Evolutionary conservation across 805 yeast genomes (phyloP), one percentile per base, ranked within the genome.

Genomic region (Starmerella etchellsii): DNA sequence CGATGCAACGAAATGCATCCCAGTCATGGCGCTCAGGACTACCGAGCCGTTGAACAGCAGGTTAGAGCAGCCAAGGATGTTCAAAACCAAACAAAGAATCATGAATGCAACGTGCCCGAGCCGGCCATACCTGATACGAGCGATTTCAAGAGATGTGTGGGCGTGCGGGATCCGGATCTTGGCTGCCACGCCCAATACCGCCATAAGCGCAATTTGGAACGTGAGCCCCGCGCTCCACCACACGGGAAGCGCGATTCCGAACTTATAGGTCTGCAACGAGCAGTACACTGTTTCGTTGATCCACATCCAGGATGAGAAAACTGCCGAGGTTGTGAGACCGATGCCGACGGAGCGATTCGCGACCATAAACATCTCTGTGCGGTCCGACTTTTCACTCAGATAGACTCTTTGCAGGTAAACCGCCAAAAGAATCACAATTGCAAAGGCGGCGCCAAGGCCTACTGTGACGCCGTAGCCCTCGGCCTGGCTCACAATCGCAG

Each of bases 1-100:
- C 3, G 70, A 67, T 14, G 73, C 74, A 23, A 64, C 65, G 31
- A 61, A 58, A 43, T 65, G 61, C 61, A 68, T 65, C 8, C 72
- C 73, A 7, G 71, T 65, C 14, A 62, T 46, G 13, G 56, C 62
- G 23, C 58, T 46, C 43, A 67, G 56, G 8, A 62, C 20, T 3
- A 23, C 23, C 4, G 40, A 6, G 11, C 23, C 40, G 4, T 34
- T 34, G 7, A 4, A 6, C 3, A 37, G 29, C 3, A 37, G 40
- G 31, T 31, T 31, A 5, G 23, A 34, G 11, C 28, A 28, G 15
- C n/a, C 18, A 11, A 37, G 5, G 23, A 37, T 37, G 36, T 37
- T 37, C 23, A n/a, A 6, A 4, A 34, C 36, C 3, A 62, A 49
- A 30, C 63, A 58, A 44, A 65, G 65, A 41, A 59, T 55, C 31